Conservation (phyloP, 495 filamentous ascomycete species). For the Daldinia concentrica region DNA sequence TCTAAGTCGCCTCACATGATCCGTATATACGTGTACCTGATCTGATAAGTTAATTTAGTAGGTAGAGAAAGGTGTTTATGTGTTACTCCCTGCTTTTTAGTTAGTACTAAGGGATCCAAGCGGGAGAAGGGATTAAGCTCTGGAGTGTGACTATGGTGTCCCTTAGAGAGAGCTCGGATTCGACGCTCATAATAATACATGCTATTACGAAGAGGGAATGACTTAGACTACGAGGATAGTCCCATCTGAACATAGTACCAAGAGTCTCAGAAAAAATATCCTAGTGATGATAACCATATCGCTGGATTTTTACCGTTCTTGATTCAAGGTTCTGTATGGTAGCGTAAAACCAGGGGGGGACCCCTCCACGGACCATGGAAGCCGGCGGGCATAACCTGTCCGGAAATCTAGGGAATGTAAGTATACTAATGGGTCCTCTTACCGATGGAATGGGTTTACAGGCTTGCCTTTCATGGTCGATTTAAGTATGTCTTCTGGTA, state of each 20-base stretch:
- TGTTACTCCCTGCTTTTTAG: neutral
- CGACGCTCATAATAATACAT: neutral
- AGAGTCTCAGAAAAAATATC: neutral
- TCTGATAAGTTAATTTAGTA: neutral
- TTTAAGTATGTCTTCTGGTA: neutral
- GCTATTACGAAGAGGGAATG: neutral
- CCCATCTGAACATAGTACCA: constrained; percentile 2
- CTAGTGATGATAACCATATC: constrained; percentile 11
- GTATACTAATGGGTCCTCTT: constrained; percentile 7
- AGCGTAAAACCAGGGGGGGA: constrained; percentile 10
- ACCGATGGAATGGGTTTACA: constrained; percentile 27
- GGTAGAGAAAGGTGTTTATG: neutral
- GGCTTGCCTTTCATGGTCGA: constrained; percentile 3
- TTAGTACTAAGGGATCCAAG: neutral
- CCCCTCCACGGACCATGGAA: constrained; percentile 26
- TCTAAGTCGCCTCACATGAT: constrained; percentile 10
- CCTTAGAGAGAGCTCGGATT: neutral
- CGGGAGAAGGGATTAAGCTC: neutral
- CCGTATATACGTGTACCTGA: constrained; percentile 14
- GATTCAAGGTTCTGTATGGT: constrained; percentile 11
- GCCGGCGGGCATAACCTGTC: constrained; percentile 20
- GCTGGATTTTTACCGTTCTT: neutral
- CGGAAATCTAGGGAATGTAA: constrained; percentile 17
- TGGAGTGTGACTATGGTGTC: neutral
- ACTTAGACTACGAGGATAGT: neutral